A percentile compares a stretch with the other conserved stretches of the same genome.
These are phyloP conservation scores for Drechslerella dactyloides DNA, from an alignment of 2,329 filamentous ascomycete species.

Conservation along the genomic window DNA sequence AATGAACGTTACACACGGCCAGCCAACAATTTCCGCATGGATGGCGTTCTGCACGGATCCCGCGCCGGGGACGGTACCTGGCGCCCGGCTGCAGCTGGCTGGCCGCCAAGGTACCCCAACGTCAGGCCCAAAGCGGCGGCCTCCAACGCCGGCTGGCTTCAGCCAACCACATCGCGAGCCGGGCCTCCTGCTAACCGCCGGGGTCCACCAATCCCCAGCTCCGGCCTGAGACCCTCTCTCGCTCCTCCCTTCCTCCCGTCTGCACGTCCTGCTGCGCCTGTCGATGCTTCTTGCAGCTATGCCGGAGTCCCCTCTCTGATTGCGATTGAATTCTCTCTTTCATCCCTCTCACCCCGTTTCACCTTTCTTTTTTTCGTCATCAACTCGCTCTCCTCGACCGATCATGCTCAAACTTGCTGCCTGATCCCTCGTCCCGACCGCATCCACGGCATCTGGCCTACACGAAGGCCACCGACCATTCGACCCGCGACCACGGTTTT, in stretches of 20 bases:
- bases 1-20: not conserved
- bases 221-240: not conserved
- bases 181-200: not conserved
- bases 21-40: too few species aligned
- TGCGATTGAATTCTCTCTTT: not conserved
- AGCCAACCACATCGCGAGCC: not conserved
- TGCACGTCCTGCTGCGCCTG: too few species aligned
- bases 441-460: not conserved
- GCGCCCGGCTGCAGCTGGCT: too few species aligned
- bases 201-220: not conserved
- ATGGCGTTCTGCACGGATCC: too few species aligned
- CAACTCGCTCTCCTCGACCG: conserved; percentile 8
- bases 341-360: not conserved
- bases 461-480: not conserved
- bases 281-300: not conserved
- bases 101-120: too few species aligned
- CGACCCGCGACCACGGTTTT: conserved; percentile 1
- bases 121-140: too few species aligned
- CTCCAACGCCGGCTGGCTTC: too few species aligned
- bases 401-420: conserved; percentile 46
- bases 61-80: too few species aligned
- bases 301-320: not conserved
- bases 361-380: conserved; percentile 11
- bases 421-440: conserved; percentile 17
- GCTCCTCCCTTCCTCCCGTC: not conserved